Base-by-base conservation (phyloP, 495 filamentous ascomycete genomes). In the Xylaria acuta region DNA sequence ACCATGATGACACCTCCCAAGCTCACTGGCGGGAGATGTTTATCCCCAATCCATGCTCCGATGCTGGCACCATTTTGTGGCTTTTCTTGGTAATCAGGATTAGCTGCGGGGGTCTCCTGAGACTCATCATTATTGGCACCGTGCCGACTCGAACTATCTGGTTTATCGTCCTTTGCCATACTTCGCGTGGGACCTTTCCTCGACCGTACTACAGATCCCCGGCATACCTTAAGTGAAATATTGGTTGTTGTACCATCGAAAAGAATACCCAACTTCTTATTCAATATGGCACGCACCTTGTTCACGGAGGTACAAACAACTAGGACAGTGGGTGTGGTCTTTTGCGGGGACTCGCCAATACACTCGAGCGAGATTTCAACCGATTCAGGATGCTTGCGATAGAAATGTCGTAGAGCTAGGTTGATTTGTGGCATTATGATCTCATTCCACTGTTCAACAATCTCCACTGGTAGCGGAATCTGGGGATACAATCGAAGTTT, bases 11-110 rank as follows among this genome's bases (percentile, higher is more conserved):
- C 85, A 18, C 95, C 95, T 5, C 95, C 95, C 78, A 95, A 94
- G 12, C 94, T 94, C 4, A 96, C 95, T 1, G 95, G 92, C 16
- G 94, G 94, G 2, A 97, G 82, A 74, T 97, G 94, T 53, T 91
- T 88, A 60, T 93, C 90, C 56, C 93, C 92, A 67, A 92, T 87
- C 82, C 92, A 97, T 1, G 95, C 94, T 22, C 95, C 95, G 70
- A 98, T 97, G 32, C 94, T 97, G 3, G 95, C 95, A 1, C 95
- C 95, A 65, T 94, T 97, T 0, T 90, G 77, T 1, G 95, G 95
- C 69, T 86, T 87, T 71, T 90, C 84, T 78, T 98, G 94, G 75
- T 93, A 92, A 22, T 84, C 85, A 0, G 85, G 85, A 73, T 93
- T 93, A 16, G 85, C 84, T 8, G 84, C 85, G 11, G 77, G 77